These are phyloP conservation scores for Cyamopsis tetragonoloba DNA, from an alignment of 306 rosid species.

Conservation along the genomic window DNA sequence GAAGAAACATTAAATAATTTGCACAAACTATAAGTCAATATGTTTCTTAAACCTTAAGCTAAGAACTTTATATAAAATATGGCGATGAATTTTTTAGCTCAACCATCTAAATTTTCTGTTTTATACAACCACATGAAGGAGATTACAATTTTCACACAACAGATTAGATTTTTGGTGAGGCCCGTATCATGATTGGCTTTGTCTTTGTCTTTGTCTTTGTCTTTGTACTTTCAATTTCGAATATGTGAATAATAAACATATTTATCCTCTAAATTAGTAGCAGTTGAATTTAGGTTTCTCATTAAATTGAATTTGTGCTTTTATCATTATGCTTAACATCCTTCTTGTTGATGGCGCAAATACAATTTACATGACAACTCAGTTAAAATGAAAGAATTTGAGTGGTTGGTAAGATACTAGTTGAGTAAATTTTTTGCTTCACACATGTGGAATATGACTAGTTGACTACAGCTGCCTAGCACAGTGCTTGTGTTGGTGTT, in stretches of 20 bases:
- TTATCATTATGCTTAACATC: too few species aligned
- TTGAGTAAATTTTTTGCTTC: slow-evolving; percentile 19
- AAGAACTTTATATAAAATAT: neutral
- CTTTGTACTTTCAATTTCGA: too few species aligned
- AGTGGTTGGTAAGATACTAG: neutral
- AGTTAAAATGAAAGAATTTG: neutral
- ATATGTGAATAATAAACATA: too few species aligned
- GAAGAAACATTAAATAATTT: too few species aligned
- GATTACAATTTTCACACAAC: neutral
- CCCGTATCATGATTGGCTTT: slow-evolving; percentile 16
- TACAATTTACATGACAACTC: neutral
- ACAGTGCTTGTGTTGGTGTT: slow-evolving; percentile 20
- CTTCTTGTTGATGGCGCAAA: too few species aligned
- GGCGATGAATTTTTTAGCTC: neutral
- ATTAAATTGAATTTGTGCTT: too few species aligned
- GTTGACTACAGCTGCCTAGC: neutral
- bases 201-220: too few species aligned
- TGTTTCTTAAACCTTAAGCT: neutral
- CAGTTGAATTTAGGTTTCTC: too few species aligned
- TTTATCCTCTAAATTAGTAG: too few species aligned
- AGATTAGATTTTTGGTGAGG: neutral
- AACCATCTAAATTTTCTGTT: neutral
- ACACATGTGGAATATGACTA: slow-evolving; percentile 10
- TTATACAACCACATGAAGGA: too few species aligned
- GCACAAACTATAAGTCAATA: neutral